phyloP scores from a whole-genome alignment of 352 stramenopile species.

The Globisporangium nagaii region DNA sequence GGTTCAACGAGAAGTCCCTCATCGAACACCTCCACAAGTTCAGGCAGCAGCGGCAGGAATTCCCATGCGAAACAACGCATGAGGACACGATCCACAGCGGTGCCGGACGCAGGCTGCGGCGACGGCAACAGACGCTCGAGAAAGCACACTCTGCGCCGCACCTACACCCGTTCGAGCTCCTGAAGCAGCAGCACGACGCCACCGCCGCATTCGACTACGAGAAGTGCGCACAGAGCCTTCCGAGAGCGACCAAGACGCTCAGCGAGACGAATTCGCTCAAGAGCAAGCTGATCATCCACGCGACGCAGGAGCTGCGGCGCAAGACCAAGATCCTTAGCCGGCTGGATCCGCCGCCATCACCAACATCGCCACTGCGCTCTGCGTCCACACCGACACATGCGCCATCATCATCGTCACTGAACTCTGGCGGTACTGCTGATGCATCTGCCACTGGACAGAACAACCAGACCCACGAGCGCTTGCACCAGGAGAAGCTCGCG shows the following conservation, averaged over 20 bases:
- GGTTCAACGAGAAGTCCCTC: conserved; percentile 44
- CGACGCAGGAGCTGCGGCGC: conserved; percentile 25
- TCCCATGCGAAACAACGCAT: not conserved
- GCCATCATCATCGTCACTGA: conserved; percentile 2
- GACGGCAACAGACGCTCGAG: not conserved
- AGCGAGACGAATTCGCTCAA: conserved; percentile 19
- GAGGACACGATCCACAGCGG: not conserved
- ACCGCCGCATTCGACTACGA: conserved; percentile 45
- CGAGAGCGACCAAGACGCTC: conserved; percentile 8
- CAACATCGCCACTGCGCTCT: not conserved
- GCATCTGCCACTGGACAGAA: not conserved
- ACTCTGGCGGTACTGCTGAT: too few species aligned
- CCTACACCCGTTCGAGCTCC: conserved; percentile 40
- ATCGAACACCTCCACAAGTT: conserved; percentile 26
- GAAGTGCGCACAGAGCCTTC: conserved; percentile 23
- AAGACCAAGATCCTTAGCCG: conserved; percentile 27
- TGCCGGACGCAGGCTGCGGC: not conserved
- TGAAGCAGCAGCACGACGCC: conserved; percentile 34
- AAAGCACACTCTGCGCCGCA: conserved; percentile 24
- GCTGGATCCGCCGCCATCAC: not conserved
- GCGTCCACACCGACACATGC: not conserved
- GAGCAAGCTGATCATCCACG: conserved; percentile 25
- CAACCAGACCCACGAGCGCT: conserved; percentile 16
- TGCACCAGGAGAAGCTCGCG: conserved; percentile 32
- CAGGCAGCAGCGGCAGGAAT: conserved; percentile 7